Evolutionary conservation across 73 alveolate genomes (phyloP).

Genomic region (Urostyla sp.): DNA sequence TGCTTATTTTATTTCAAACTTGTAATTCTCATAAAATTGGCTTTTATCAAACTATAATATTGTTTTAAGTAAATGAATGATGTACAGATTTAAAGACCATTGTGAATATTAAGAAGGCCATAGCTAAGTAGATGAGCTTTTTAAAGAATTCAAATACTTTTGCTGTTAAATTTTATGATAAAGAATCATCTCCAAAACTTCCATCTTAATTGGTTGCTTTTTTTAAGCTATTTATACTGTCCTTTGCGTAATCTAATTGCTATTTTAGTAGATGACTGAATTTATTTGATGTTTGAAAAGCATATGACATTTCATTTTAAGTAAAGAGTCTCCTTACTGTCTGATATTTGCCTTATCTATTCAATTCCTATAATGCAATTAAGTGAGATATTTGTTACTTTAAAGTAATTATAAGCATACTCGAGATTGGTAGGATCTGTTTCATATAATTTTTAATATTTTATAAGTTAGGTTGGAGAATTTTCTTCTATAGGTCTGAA

Average conservation of each 20-base stretch:
- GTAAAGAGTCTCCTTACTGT: conserved; percentile 53
- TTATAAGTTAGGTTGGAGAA: background rate
- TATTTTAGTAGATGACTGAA: conserved; percentile 24
- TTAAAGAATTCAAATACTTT: conserved; percentile 39
- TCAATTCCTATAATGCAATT: conserved; percentile 44
- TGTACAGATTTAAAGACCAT: conserved; percentile 47
- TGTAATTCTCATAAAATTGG: conserved; percentile 53
- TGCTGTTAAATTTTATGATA: background rate
- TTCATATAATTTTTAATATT: conserved; percentile 28
- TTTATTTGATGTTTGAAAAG: background rate
- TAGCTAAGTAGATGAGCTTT: conserved; percentile 44
- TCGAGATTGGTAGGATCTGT: conserved; percentile 53
- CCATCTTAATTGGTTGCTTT: background rate
- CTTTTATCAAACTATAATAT: conserved; percentile 31
- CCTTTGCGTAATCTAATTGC: conserved; percentile 61
- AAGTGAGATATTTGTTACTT: background rate
- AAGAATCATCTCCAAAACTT: background rate
- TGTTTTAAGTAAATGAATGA: background rate
- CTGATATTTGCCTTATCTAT: conserved; percentile 55
- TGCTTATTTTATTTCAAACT: conserved; percentile 70
- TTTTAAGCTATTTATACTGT: conserved; percentile 11
- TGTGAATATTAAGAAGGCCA: conserved; percentile 47
- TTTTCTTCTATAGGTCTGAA: conserved; percentile 29
- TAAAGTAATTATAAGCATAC: conserved; percentile 43
- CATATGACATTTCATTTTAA: conserved; percentile 35